Conservation (phyloP, 768 basidiomycete genomes). For the Pholiota conissans region DNA sequence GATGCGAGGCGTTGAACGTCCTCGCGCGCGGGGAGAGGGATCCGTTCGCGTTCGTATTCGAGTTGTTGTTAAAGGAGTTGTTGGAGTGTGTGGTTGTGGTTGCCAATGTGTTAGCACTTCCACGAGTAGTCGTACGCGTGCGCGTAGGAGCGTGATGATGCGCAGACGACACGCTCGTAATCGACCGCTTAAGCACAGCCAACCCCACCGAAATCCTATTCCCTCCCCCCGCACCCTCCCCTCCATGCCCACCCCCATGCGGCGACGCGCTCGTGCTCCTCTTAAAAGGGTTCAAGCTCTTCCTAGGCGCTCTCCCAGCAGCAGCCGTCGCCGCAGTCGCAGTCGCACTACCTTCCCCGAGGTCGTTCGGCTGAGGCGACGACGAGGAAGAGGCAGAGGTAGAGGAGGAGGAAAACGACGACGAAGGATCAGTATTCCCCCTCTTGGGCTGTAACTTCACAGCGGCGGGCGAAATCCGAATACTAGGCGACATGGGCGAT, state of each 20-base stretch:
- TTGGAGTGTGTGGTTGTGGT: no score
- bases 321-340: neutral
- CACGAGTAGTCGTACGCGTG: constrained; percentile 47
- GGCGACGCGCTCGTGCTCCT: constrained; percentile 18
- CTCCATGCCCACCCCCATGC: neutral
- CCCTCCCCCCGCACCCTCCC: no score
- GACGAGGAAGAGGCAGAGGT: no score
- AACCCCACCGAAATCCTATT: no score
- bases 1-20: constrained; percentile 30
- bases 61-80: no score
- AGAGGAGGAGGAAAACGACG: no score
- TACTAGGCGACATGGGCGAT: no score
- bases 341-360: constrained; percentile 15
- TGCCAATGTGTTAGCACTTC: constrained; percentile 42
- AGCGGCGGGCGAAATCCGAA: no score
- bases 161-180: constrained; percentile 23
- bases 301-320: no score
- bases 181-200: no score
- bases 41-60: constrained; percentile 23
- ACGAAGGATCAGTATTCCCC: no score
- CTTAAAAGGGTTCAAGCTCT: constrained; percentile 39
- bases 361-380: constrained; percentile 13
- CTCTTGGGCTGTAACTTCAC: no score
- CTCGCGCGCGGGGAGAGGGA: constrained; percentile 18
- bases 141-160: constrained; percentile 34